Base-by-base conservation (phyloP, 2,329 filamentous ascomycete species). In the Aspergillaceae sp. region DNA sequence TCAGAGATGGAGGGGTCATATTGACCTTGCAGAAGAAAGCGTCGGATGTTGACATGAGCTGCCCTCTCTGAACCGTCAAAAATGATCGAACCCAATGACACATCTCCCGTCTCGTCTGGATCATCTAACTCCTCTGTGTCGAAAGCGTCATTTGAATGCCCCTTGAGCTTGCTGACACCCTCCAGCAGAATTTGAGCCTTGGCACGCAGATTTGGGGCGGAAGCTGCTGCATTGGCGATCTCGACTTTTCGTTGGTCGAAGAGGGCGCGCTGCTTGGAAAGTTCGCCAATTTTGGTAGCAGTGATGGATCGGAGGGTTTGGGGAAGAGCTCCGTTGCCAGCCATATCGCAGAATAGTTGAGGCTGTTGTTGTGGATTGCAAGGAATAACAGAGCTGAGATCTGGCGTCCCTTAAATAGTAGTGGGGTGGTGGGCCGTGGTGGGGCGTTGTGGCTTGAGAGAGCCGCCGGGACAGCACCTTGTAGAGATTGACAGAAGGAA, bases 271-370 rank as follows among this genome's bases (percentile, higher is more conserved):
- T 78, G 72, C 51, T 74, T 75, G 29, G 71, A 67, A 5, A 82
- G 69, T 53, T 81, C 76, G n/a, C 65, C 65, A 48, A 82, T 73
- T 55, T 81, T 82, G 47, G 74, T 76, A 35, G 65, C 64, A 19
- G 75, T 80, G 57, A 79, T 76, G 32, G 74, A 73, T 44, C 74
- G 71, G 29, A 79, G 70, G 9, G 76, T 78, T 45, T 76, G 67
- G 4, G 76, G 76, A 33, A 78, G 67, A 38, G 66, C 66, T 26
- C 36, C 26, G 26, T 52, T 52, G 19, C 62, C 59, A 37, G 61
- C 33, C 63, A 68, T 69, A 36, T 35, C 56, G 40, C 32, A 10
- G 4, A 29, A 28, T 35, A 26, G 11, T 32, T 32, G 30, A 9
- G 5, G 30, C 8, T 32, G 5, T 32, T 32, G 30, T 32, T 32